Conservation (phyloP, 768 basidiomycete species). For the Tremella mesenterica region DNA sequence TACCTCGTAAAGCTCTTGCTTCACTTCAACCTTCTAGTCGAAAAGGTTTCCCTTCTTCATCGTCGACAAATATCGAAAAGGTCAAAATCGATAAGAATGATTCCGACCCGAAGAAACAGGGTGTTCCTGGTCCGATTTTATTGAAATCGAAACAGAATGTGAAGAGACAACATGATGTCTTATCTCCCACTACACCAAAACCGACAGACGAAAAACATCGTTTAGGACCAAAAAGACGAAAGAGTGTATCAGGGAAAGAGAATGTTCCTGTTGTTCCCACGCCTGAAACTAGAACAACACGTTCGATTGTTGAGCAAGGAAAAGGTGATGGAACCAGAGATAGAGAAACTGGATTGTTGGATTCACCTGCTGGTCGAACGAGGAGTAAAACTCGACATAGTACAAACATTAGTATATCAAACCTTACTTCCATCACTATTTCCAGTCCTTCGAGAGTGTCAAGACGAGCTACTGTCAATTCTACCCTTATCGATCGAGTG, state of each 20-base stretch:
- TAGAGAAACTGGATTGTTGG: neutral
- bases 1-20: conserved; percentile 7
- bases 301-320: neutral
- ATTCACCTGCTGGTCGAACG: neutral
- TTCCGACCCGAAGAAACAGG: too few relatives aligned
- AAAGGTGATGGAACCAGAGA: neutral
- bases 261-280: too few relatives aligned
- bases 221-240: neutral
- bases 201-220: neutral
- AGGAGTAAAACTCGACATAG: neutral
- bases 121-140: too few relatives aligned
- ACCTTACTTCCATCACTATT: neutral
- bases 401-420: neutral
- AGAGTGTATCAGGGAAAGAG: neutral
- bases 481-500: neutral
- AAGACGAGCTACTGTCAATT: neutral
- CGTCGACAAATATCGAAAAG: neutral
- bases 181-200: neutral
- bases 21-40: conserved; percentile 5
- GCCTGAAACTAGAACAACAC: too few relatives aligned
- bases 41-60: neutral
- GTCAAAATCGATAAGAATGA: neutral
- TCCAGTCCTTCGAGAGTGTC: neutral
- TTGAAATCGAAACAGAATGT: too few relatives aligned
- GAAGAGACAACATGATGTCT: neutral